A percentile compares a stretch with the other conserved stretches of the same genome.
These are phyloP conservation scores for Astragalus membranaceus DNA, from an alignment of 306 rosid genomes.

Conservation along the genomic window DNA sequence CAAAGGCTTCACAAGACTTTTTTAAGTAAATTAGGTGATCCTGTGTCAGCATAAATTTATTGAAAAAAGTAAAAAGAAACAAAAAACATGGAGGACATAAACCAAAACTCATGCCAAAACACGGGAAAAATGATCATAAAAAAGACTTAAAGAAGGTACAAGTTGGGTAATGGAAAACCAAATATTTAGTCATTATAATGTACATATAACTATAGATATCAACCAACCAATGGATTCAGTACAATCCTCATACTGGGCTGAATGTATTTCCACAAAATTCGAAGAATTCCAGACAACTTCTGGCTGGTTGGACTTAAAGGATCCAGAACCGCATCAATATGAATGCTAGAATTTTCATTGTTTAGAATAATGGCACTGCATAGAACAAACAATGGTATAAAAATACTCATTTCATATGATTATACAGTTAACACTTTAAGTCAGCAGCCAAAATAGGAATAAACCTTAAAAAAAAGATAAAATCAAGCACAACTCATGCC, in stretches of 20 bases:
- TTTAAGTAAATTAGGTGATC: no score
- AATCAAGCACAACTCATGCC: neutral
- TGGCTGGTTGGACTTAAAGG: conserved; percentile 92
- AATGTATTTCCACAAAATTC: conserved; percentile 65
- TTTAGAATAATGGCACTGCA: conserved; percentile 79
- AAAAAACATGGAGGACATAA: no score
- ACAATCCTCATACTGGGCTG: conserved; percentile 97
- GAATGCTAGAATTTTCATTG: conserved; percentile 68
- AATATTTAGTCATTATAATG: neutral
- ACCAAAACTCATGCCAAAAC: no score
- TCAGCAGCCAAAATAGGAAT: conserved; percentile 7
- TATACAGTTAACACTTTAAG: conserved; percentile 9
- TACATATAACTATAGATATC: conserved; percentile 10
- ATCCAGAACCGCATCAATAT: conserved; percentile 90
- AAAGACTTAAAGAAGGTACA: conserved; percentile 5
- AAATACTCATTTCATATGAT: conserved; percentile 4
- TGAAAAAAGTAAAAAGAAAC: no score
- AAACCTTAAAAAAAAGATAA: conserved; percentile 1
- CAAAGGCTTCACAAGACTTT: neutral
- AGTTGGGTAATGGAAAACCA: neutral
- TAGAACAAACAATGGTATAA: conserved; percentile 19
- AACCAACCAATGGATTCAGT: conserved; percentile 87
- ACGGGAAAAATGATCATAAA: neutral
- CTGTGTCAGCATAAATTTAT: no score
- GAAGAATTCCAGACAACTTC: conserved; percentile 84